Evolutionary conservation across 2,329 filamentous ascomycete species (phyloP), one percentile per base, ranked within the genome.

Genomic region (Rutstroemia sp.): DNA sequence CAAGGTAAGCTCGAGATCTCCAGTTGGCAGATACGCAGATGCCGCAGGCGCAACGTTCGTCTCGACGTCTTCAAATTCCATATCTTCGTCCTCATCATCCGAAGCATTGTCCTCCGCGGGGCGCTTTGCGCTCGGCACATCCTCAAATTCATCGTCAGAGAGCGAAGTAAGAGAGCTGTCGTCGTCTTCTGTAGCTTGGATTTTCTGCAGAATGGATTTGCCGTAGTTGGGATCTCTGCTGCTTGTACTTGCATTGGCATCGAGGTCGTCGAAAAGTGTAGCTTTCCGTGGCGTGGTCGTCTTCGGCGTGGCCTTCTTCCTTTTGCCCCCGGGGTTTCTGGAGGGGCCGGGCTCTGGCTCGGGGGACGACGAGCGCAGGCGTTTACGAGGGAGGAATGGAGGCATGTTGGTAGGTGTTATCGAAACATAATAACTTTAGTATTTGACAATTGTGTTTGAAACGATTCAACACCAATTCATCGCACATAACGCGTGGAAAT

Each of bases 1-100:
- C 30, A 95, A 73, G 0, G 87, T 92, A 64, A 95, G 73, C 62
- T 92, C 86, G 36, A 95, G 75, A 66, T 91, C 86, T 10, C 84
- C 85, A 1, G 82, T 76, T 1, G 81, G 75, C 2, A 73, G 71
- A 50, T 77, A 73, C 5, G 78, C 73, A 58, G 72, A 75, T 58
- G 68, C 71, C 60, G 30, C 56, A 44, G 61, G 50, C 2, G 47
- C 44, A 5, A 50, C 9, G 51, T 63, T 56, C 64, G 80, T 76
- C 48, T 76, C 75, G 2, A 83, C 80, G 61, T 82, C 79, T 60
- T 85, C 83, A 42, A 84, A 85, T 58, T 82, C 80, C 4, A 87
- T 77, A 36, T 85, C 79, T 9, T 51, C 49, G 23, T 51, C 44
- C 12, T 77, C 75, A 0, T 73, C 72, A 0, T 70, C 67, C 4